Evolutionary conservation across 2,329 filamentous ascomycete genomes (phyloP).

Genomic region (Colletotrichum karsti): DNA sequence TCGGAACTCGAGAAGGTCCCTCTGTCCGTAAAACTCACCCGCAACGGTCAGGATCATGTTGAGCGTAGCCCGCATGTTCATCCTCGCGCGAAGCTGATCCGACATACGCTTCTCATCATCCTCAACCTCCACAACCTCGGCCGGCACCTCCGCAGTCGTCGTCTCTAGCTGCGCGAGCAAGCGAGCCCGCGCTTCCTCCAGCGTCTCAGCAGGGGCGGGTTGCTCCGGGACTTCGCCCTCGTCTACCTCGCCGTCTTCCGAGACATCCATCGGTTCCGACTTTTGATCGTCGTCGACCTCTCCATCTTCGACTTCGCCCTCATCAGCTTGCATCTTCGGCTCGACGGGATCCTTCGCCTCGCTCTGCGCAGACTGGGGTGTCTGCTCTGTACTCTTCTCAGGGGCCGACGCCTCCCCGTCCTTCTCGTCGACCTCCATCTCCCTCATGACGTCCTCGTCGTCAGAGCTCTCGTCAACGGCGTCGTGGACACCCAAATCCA

Average conservation of each 20-base stretch:
- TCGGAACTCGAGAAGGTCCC: conserved; percentile 82
- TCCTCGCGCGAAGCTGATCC: conserved; percentile 43
- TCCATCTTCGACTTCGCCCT: conserved; percentile 12
- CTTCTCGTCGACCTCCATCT: conserved; percentile 39
- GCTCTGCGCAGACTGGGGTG: neutral
- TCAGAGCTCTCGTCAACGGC: conserved; percentile 54
- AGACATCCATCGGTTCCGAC: conserved; percentile 53
- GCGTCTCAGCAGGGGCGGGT: conserved; percentile 35
- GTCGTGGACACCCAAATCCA: conserved; percentile 50
- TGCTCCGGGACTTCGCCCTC: conserved; percentile 44
- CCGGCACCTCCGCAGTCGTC: conserved; percentile 36
- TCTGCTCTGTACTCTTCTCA: neutral
- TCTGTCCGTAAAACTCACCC: conserved; percentile 89
- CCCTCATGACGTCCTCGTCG: conserved; percentile 46
- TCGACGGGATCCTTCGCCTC: neutral
- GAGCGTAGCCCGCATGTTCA: conserved; percentile 74
- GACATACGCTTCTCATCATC: neutral
- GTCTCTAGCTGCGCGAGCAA: conserved; percentile 55
- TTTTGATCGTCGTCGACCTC: conserved; percentile 28
- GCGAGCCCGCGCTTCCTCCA: conserved; percentile 57
- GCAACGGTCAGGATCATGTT: conserved; percentile 92
- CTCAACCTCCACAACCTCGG: conserved; percentile 29
- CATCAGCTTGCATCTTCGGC: neutral
- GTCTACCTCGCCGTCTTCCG: conserved; percentile 46
- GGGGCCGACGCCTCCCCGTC: conserved; percentile 32